A percentile compares a stretch with the other conserved stretches of the same genome.
Evolutionary conservation across 257 asterid genomes (phyloP).

Genomic region (Solanum microdontum): DNA sequence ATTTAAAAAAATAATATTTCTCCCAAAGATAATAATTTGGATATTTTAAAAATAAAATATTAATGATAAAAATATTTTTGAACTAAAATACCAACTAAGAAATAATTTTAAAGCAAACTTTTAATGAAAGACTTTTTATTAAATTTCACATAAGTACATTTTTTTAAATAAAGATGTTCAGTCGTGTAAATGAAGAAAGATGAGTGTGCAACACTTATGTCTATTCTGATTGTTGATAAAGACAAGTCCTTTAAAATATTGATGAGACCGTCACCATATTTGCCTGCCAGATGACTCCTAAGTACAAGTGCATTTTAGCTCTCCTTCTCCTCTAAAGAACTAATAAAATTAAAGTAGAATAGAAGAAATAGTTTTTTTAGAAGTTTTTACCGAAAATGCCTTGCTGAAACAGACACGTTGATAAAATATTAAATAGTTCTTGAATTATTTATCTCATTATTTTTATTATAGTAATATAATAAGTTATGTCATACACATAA

Average conservation of each 20-base stretch:
- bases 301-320: neutral
- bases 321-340: neutral
- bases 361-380: too few species aligned
- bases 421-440: too few species aligned
- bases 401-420: too few species aligned
- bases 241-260: neutral
- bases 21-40: neutral
- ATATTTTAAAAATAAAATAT: too few species aligned
- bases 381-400: too few species aligned
- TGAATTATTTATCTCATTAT: too few species aligned
- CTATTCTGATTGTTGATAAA: neutral
- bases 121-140: too few species aligned
- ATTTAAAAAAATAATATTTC: too few species aligned
- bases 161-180: neutral
- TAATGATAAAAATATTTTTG: neutral
- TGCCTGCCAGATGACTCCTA: neutral
- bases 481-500: too few species aligned
- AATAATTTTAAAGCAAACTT: neutral
- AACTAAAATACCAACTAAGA: neutral
- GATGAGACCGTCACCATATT: neutral
- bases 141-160: neutral
- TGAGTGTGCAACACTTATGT: neutral
- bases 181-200: neutral
- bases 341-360: too few species aligned
- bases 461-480: too few species aligned